Base-by-base conservation (phyloP, 129 eudicot species). In the Apium graveolens region DNA sequence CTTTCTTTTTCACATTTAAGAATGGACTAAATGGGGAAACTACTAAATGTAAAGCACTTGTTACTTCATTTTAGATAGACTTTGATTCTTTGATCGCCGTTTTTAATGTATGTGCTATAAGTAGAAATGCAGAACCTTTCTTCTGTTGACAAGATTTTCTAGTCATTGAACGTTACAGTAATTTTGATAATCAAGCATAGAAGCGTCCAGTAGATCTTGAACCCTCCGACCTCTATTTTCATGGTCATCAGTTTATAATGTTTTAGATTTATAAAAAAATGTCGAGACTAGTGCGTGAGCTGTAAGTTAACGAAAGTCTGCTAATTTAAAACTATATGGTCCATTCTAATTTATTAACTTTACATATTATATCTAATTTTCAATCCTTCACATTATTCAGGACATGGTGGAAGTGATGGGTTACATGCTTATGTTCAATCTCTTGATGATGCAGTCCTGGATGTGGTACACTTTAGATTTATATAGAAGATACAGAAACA, bases 361-460 rank as follows among this genome's bases (percentile, higher is more conserved):
- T 5, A n/a, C 49, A 37, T 70, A 24, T 70, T 70, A 7, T 27
- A 73, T 29, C 27, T 41, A 73, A 39, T 5, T 8, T 34, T 18
- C 70, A 66, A n/a, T 53, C 26, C 53, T 41, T 42, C 5, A 73
- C n/a, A 24, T 26, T 71, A 26, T 78, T 35, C 73, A 91, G 98
- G 98, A 53, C 98, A 91, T 82, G 98, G 98, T 76, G 98, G 98
- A 78, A 93, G 98, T 81, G 98, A 93, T 82, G 98, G 98, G 37
- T 87, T 91, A 78, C 98, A 93, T 78, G 97, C 93, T 16, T 93
- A 93, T 71, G 97, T 93, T 32, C 87, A 82, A 85, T 93, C 98
- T 70, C 96, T 93, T 55, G 96, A 93, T 76, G 84, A 87, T 73
- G 96, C 92, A 44, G 96, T 93, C 44, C 62, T 44, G 73, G 97